phyloP scores from a whole-genome alignment of 768 basidiomycete genomes.

The Trametes coccinea region DNA sequence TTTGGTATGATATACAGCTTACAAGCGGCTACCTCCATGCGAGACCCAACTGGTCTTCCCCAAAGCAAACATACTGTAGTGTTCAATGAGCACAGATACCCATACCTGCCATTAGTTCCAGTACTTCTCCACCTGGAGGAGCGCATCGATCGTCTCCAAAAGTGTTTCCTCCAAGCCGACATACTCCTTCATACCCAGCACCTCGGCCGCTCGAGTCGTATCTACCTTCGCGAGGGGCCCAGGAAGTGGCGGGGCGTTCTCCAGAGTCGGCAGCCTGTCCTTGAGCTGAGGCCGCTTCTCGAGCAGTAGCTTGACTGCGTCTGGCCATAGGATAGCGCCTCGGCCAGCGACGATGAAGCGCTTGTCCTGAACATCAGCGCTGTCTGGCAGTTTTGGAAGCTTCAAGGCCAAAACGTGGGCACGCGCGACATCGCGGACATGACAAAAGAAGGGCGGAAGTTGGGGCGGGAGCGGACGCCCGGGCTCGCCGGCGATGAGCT shows the following conservation, averaged over 20 bases:
- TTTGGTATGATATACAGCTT: too few species aligned
- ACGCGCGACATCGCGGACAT: slow-evolving; percentile 36
- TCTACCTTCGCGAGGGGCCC: slow-evolving; percentile 5
- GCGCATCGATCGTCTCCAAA: slow-evolving; percentile 2
- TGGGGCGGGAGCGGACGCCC: slow-evolving; percentile 22
- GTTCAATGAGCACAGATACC: too few species aligned
- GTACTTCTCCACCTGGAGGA: background rate
- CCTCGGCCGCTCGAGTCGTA: background rate
- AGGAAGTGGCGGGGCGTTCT: background rate
- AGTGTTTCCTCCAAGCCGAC: background rate
- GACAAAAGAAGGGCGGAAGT: slow-evolving; percentile 28
- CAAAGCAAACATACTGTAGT: too few species aligned
- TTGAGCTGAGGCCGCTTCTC: slow-evolving; percentile 27
- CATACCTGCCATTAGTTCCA: background rate
- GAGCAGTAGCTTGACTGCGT: slow-evolving; percentile 27
- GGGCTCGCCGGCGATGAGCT: slow-evolving; percentile 23
- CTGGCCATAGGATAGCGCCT: slow-evolving; percentile 28
- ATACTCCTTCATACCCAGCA: background rate
- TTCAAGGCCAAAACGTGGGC: slow-evolving; percentile 33
- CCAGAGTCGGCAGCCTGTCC: slow-evolving; percentile 24
- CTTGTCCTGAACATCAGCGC: slow-evolving; percentile 13
- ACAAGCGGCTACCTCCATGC: too few species aligned
- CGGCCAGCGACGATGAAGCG: slow-evolving; percentile 30
- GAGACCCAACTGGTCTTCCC: too few species aligned
- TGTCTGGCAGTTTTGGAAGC: background rate